Evolutionary conservation across 1,284 basidiomycete genomes (phyloP).

Genomic region (Meripilus lineatus): DNA sequence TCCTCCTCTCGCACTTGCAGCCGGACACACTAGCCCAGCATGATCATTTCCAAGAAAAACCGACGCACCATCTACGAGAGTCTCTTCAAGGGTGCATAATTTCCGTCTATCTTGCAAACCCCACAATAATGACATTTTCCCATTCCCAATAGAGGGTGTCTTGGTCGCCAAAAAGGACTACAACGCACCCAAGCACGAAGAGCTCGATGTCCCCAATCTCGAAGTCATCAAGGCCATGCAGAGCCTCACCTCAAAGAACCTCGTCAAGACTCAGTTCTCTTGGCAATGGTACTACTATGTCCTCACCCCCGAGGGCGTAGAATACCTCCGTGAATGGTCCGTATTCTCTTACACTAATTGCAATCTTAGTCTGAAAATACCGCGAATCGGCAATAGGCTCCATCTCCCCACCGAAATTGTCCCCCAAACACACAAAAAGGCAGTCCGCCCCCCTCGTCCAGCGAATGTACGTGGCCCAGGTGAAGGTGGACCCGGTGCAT

Average conservation of each 20-base stretch:
- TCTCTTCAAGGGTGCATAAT: conserved; percentile 89
- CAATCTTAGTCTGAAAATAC: conserved; percentile 2
- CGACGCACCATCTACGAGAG: conserved; percentile 89
- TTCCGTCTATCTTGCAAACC: background rate
- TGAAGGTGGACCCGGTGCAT: conserved; percentile 53
- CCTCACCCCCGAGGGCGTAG: conserved; percentile 91
- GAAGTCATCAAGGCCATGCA: conserved; percentile 99
- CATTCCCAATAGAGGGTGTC: conserved; percentile 74
- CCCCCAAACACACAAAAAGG: conserved; percentile 94
- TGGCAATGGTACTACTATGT: conserved; percentile 97
- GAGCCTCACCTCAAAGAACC: conserved; percentile 92
- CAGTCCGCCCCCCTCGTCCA: conserved; percentile 70
- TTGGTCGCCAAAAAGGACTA: conserved; percentile 99
- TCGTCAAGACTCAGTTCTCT: conserved; percentile 97
- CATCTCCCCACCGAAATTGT: conserved; percentile 94
- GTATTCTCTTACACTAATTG: no score
- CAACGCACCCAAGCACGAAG: conserved; percentile 96
- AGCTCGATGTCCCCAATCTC: conserved; percentile 95
- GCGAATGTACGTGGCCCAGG: conserved; percentile 64
- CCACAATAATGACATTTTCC: conserved; percentile 1
- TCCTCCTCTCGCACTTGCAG: no score
- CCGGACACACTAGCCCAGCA: conserved; percentile 50
- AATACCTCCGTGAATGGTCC: conserved; percentile 90
- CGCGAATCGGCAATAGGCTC: no score
- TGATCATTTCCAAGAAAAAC: conserved; percentile 86